These are phyloP conservation scores for Septoria petroselini DNA, from an alignment of 2,329 filamentous ascomycete genomes.

Conservation along the genomic window DNA sequence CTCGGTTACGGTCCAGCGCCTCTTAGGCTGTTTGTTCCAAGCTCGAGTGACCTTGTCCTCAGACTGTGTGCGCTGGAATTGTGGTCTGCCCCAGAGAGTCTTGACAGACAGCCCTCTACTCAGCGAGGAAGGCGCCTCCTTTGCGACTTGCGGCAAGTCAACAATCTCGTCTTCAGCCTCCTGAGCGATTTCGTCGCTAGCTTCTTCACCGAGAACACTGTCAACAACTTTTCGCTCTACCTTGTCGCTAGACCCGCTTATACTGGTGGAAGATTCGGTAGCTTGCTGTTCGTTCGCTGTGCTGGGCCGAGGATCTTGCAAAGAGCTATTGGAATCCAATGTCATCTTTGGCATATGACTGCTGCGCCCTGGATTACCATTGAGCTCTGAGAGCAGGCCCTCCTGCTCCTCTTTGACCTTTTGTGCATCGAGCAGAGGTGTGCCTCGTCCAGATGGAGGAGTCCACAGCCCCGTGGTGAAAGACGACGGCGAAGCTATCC, in stretches of 20 bases:
- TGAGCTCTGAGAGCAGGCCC: slow-evolving; percentile 16
- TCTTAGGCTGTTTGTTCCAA: slow-evolving; percentile 24
- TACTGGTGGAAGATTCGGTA: neutral
- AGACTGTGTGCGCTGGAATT: slow-evolving; percentile 12
- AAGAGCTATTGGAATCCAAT: slow-evolving; percentile 37
- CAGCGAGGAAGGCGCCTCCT: slow-evolving; percentile 25
- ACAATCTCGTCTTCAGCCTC: slow-evolving; percentile 22
- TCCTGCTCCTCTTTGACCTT: slow-evolving; percentile 26
- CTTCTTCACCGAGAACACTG: slow-evolving; percentile 19
- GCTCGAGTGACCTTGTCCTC: slow-evolving; percentile 20
- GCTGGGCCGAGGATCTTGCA: slow-evolving; percentile 26
- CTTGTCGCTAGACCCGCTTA: slow-evolving; percentile 4
- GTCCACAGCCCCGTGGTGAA: slow-evolving; percentile 42
- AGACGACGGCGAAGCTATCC: slow-evolving; percentile 35
- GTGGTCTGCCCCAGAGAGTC: slow-evolving; percentile 46
- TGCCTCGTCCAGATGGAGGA: slow-evolving; percentile 28
- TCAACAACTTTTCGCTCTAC: slow-evolving; percentile 14
- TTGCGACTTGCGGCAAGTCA: slow-evolving; percentile 20
- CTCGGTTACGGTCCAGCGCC: slow-evolving; percentile 26
- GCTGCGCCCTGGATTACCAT: slow-evolving; percentile 13
- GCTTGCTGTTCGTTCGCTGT: slow-evolving; percentile 5
- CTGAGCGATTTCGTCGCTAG: slow-evolving; percentile 17
- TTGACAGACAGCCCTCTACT: slow-evolving; percentile 35
- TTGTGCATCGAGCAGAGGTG: slow-evolving; percentile 25
- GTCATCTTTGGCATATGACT: slow-evolving; percentile 33